Percentiles rank a stretch among this genome's conserved stretches.
These are phyloP conservation scores for Infundibulicybe gibba DNA, from an alignment of 768 basidiomycete species.

Conservation along the genomic window DNA sequence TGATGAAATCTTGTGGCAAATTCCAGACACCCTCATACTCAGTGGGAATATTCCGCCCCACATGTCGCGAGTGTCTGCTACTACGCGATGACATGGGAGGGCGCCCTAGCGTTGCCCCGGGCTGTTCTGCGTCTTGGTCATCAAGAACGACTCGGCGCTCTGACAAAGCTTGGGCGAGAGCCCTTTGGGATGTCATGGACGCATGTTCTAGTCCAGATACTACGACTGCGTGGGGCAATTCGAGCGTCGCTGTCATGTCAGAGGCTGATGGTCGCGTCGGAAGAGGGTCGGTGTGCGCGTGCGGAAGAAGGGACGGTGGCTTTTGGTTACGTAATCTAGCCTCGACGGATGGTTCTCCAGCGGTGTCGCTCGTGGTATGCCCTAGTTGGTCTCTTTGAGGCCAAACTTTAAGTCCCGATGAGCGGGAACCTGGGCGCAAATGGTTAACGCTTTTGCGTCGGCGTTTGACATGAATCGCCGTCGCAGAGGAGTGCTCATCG, in stretches of 20 bases:
- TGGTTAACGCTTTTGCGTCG: too few species aligned
- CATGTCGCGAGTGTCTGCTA: background rate
- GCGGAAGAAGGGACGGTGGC: conserved; percentile 8
- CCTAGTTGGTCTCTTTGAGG: too few species aligned
- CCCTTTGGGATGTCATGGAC: conserved; percentile 48
- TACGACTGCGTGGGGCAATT: conserved; percentile 59
- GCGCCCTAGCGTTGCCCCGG: conserved; percentile 4
- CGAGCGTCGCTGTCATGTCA: conserved; percentile 5
- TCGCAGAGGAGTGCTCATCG: too few species aligned
- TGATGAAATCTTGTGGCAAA: conserved; percentile 65
- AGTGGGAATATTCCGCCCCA: conserved; percentile 6
- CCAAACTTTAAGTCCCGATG: too few species aligned
- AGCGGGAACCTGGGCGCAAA: too few species aligned
- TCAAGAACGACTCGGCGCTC: conserved; percentile 51
- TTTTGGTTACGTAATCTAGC: too few species aligned
- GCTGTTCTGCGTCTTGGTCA: conserved; percentile 7
- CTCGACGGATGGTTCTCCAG: too few species aligned
- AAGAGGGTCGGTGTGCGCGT: conserved; percentile 32
- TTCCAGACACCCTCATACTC: conserved; percentile 43
- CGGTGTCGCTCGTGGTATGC: too few species aligned
- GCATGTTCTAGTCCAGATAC: conserved; percentile 70
- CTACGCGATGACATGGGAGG: too few species aligned
- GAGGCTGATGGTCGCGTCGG: conserved; percentile 6
- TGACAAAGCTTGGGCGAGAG: conserved; percentile 48
- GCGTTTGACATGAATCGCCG: too few species aligned